Conservation (phyloP, 2,329 filamentous ascomycete species). For the Taxawa tesnikishii region DNA sequence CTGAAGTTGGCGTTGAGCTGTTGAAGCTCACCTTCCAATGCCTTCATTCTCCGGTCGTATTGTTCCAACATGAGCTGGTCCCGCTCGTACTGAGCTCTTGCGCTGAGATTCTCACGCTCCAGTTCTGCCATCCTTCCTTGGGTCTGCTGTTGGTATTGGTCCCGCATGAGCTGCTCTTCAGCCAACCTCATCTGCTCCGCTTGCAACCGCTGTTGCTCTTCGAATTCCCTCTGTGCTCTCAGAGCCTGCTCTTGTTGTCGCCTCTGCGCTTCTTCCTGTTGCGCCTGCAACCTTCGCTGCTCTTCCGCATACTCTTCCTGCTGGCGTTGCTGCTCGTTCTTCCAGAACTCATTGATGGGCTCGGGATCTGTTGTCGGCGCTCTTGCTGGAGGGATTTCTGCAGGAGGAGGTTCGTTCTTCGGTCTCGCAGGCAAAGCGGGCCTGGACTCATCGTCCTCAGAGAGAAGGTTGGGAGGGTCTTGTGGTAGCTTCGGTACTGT, state of each 20-base stretch:
- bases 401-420: conserved; percentile 55
- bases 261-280: conserved; percentile 68
- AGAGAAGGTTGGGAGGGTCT: conserved; percentile 79
- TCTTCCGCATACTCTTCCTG: conserved; percentile 94
- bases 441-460: conserved; percentile 66
- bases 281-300: conserved; percentile 75
- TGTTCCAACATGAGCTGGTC: conserved; percentile 95
- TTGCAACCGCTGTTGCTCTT: conserved; percentile 80
- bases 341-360: conserved; percentile 97
- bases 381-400: conserved; percentile 53
- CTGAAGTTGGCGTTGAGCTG: conserved; percentile 74
- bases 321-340: conserved; percentile 77
- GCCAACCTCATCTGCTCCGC: conserved; percentile 83
- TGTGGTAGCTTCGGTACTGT: conserved; percentile 92
- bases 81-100: conserved; percentile 88
- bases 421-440: conserved; percentile 74
- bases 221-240: conserved; percentile 87
- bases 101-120: conserved; percentile 88
- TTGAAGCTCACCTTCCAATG: conserved; percentile 72
- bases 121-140: conserved; percentile 92
- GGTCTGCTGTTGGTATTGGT: conserved; percentile 87
- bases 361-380: conserved; percentile 70
- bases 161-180: conserved; percentile 76
- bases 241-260: conserved; percentile 73
- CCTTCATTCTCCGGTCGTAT: conserved; percentile 87